phyloP scores from a whole-genome alignment of 1,284 basidiomycete genomes.

The Rhizoctonia solani region DNA sequence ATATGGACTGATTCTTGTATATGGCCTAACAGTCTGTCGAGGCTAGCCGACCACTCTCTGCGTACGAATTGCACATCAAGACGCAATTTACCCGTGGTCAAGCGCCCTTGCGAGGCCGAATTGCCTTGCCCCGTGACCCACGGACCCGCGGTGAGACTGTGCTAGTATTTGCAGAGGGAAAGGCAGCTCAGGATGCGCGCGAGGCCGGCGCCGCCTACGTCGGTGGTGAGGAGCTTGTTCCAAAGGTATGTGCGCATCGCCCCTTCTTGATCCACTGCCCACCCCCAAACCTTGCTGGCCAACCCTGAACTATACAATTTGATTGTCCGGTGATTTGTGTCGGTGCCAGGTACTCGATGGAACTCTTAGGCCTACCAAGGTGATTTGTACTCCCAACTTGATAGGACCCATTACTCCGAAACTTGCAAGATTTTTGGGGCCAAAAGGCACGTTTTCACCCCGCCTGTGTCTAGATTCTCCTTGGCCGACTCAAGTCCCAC shows the following conservation, averaged over 20 bases:
- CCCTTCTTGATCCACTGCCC: no score
- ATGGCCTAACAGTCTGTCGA: slow-evolving; percentile 69
- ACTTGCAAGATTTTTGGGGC: slow-evolving; percentile 89
- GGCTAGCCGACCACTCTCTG: slow-evolving; percentile 70
- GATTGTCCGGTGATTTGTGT: no score
- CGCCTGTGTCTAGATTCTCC: neutral
- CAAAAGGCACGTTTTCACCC: slow-evolving; percentile 59
- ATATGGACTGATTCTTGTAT: no score
- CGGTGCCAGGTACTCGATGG: slow-evolving; percentile 63
- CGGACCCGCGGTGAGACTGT: slow-evolving; percentile 75
- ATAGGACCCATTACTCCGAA: slow-evolving; percentile 78
- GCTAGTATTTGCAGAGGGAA: slow-evolving; percentile 85
- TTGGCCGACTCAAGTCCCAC: neutral
- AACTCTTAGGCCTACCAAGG: slow-evolving; percentile 74
- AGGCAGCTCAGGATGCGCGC: slow-evolving; percentile 74
- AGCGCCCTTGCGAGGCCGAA: slow-evolving; percentile 78
- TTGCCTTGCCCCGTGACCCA: slow-evolving; percentile 72
- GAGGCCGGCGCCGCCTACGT: slow-evolving; percentile 84
- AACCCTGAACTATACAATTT: neutral
- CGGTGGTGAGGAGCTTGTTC: slow-evolving; percentile 82
- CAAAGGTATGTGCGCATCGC: slow-evolving; percentile 65
- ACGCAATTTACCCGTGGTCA: slow-evolving; percentile 75
- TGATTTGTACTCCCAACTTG: slow-evolving; percentile 81
- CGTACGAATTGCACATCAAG: slow-evolving; percentile 79
- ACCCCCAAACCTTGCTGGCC: neutral